Base-by-base conservation (phyloP, 345 rosid genomes). In the Syzygium aromaticum region DNA sequence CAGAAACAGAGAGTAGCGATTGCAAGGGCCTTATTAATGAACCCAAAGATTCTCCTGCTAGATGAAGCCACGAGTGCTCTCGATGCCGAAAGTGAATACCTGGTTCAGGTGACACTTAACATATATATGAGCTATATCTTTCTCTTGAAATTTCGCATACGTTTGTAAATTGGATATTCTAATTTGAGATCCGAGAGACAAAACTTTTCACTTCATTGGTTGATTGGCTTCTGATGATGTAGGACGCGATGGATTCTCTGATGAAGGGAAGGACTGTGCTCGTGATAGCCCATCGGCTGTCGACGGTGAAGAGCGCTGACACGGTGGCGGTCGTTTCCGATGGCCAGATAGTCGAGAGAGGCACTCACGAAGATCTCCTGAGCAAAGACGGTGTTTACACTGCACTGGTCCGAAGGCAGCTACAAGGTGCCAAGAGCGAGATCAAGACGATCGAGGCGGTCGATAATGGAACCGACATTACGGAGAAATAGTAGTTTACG, bases 31-130 rank as follows among this genome's bases (percentile, higher is more conserved):
- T 92, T 96, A 80, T 88, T 97, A 86, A 96, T 94, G 96, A 92
- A 96, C 91, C 99, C 99, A 1, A 94, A 90, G 88, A 91, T 97
- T 87, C 91, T 96, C 88, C 93, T 97, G 11, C 89, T 97, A 59
- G 98, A 97, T 88, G 99, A 97, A 94, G 98, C 98, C 86, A 97
- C 98, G 2, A 97, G 99, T 90, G 99, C 99, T 86, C 92, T 97
- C 4, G 99, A 97, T 83, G 98, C 98, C 2, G 98, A 97, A 88
- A 97, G 98, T 6, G 99, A 96, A 91, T 96, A 93, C 92, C 95
- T 97, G 59, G 99, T 97, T 84, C 98, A 97, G 95, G 97, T 97
- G 43, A 73, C 80, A 73, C 80, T 43, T 43, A 33, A 33, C 22
- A 73, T 19, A 33, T 4, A 33, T 8, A 33, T 19, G 13, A 33